A percentile compares a stretch with the other conserved stretches of the same genome.
Evolutionary conservation across 176 grass and related monocot species (phyloP).

Genomic region (Musa troglodytarum): DNA sequence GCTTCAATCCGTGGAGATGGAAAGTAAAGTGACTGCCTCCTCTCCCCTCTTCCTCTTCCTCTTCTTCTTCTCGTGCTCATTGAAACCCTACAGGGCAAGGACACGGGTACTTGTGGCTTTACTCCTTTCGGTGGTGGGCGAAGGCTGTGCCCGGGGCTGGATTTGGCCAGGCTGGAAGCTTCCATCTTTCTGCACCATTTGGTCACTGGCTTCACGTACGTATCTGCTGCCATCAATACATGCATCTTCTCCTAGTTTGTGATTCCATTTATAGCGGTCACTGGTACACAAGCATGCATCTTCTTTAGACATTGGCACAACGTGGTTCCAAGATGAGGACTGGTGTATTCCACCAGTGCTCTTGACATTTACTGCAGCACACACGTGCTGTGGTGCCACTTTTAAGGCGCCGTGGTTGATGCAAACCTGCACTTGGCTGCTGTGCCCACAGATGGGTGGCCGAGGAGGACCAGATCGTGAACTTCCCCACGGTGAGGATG

Average conservation of each 20-base stretch:
- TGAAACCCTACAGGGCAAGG: constrained; percentile 53
- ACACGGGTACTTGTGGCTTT: constrained; percentile 62
- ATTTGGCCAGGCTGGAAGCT: constrained; percentile 97
- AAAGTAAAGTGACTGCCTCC: constrained; percentile 37
- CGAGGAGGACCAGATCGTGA: constrained; percentile 31
- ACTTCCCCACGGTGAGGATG: constrained; percentile 47
- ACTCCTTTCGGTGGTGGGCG: constrained; percentile 95
- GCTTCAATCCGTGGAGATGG: constrained; percentile 99
- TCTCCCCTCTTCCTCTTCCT: background rate
- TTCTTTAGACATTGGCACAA: no score
- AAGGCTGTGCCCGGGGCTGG: constrained; percentile 91
- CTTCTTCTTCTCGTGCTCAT: constrained; percentile 11
- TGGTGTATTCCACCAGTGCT: no score
- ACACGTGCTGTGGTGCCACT: background rate
- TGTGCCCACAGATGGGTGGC: constrained; percentile 33
- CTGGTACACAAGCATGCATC: no score
- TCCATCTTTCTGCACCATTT: constrained; percentile 98
- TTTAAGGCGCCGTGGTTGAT: background rate
- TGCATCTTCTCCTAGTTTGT: no score
- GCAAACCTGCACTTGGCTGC: background rate
- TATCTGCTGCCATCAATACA: no score
- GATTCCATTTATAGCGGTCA: no score
- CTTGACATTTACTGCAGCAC: background rate
- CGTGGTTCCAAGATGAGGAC: no score
- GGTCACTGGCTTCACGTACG: constrained; percentile 94